Evolutionary conservation across 345 rosid genomes (phyloP).

Genomic region (Abelmoschus esculentus): DNA sequence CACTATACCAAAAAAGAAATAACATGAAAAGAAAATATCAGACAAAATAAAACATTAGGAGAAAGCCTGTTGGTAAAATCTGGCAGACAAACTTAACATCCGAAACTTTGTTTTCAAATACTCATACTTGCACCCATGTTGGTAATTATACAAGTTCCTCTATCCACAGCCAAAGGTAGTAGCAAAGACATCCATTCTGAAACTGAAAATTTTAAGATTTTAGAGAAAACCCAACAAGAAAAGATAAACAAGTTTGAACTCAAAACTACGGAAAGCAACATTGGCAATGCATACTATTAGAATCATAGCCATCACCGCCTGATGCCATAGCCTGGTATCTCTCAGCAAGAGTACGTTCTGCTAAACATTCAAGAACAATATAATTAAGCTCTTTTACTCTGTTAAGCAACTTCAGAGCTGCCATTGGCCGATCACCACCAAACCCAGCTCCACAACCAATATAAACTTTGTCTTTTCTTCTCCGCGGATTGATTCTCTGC

Average conservation of each 20-base stretch:
- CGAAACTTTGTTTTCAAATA: neutral
- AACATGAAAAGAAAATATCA: neutral
- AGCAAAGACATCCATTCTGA: slow-evolving; percentile 79
- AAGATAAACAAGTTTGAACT: neutral
- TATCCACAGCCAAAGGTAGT: slow-evolving; percentile 68
- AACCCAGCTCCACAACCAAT: slow-evolving; percentile 98
- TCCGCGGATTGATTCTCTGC: slow-evolving; percentile 61
- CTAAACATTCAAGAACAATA: slow-evolving; percentile 88
- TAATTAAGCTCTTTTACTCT: slow-evolving; percentile 57
- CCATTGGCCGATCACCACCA: slow-evolving; percentile 73
- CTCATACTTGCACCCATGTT: slow-evolving; percentile 92
- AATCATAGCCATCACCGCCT: slow-evolving; percentile 65
- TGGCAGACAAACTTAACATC: neutral
- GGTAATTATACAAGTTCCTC: slow-evolving; percentile 65
- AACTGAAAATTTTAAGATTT: slow-evolving; percentile 27
- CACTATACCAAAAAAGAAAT: slow-evolving; percentile 31
- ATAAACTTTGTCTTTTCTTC: slow-evolving; percentile 52
- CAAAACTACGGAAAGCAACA: neutral
- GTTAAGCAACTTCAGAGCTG: slow-evolving; percentile 74
- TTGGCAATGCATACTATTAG: slow-evolving; percentile 60
- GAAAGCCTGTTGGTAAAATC: neutral
- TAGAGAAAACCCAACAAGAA: neutral
- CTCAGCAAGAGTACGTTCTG: slow-evolving; percentile 85
- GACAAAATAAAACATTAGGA: neutral
- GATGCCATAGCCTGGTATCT: slow-evolving; percentile 51